Percentiles rank a stretch among this genome's conserved stretches.
Conservation (phyloP, 2,329 filamentous ascomycete genomes). For the Penicillium capsulatum region DNA sequence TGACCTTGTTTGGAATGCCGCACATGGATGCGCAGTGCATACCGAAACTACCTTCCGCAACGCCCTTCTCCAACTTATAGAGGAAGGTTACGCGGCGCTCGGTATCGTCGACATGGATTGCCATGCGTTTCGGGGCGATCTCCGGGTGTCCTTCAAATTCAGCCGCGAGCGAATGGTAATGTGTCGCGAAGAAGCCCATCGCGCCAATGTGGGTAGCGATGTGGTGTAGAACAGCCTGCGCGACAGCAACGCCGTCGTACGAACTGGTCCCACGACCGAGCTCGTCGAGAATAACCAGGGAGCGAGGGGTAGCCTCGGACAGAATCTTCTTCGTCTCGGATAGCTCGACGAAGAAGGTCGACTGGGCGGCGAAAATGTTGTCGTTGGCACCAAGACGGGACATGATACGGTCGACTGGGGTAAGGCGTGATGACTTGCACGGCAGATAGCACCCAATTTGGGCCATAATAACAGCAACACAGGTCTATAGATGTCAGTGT, state of each 20-base stretch:
- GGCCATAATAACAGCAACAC: constrained; percentile 93
- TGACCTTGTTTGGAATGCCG: constrained; percentile 77
- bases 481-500: constrained; percentile 58
- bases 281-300: constrained; percentile 93
- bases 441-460: constrained; percentile 94
- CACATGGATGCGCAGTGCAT: constrained; percentile 99
- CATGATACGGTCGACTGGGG: constrained; percentile 96
- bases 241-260: constrained; percentile 94
- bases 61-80: constrained; percentile 88
- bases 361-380: constrained; percentile 97
- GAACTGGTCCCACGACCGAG: constrained; percentile 90
- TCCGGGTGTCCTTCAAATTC: constrained; percentile 90
- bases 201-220: constrained; percentile 90
- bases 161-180: constrained; percentile 89
- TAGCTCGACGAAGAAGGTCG: constrained; percentile 96
- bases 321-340: constrained; percentile 98
- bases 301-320: constrained; percentile 86
- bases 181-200: constrained; percentile 93
- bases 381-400: constrained; percentile 95
- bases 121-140: constrained; percentile 82
- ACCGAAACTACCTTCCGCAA: constrained; percentile 93
- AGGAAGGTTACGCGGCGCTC: constrained; percentile 89
- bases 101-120: constrained; percentile 84
- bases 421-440: constrained; percentile 73
- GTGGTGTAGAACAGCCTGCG: constrained; percentile 95